Base-by-base conservation (phyloP, 2,329 filamentous ascomycete genomes). In the Fusarium praegraminearum region DNA sequence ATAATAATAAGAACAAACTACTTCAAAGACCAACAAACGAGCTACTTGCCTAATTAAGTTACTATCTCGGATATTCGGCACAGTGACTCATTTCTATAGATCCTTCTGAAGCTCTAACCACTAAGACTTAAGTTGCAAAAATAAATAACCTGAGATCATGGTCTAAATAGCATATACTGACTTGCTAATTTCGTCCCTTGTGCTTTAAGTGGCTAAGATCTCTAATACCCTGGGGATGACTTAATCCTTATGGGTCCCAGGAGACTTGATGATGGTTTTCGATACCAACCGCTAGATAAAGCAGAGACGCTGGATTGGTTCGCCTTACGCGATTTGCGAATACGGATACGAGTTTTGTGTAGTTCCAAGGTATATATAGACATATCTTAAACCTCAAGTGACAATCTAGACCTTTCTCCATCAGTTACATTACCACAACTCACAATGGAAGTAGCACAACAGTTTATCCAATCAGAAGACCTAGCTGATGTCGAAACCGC, bases 401-500 rank as follows among this genome's bases (percentile, higher is more conserved):
- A 5, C 8, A 38, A 12, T 2, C 5, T n/a, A 4, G 16, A 35
- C 1, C 24, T n/a, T 15, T 10, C 3, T 12, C 1, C 5, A 28
- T 22, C 28, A 30, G 9, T 33, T 15, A 3, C 8, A 16, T 20
- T 4, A 7, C 7, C 3, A 8, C 2, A 18, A 22, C 7, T 16
- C 20, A 40, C 18, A 2, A 65, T 65, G 62, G 38, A 51, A 6
- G 5, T 24, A 38, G 45, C 18, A 4, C 45, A 20, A 7, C 24
- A 47, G 1, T 65, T 65, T 24, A 52, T 58, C 4, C 6, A 9
- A 6, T 24, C 52, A 18, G 62, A 65, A 26, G 46, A 32, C 4
- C 5, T 65, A 2, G 13, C 12, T 2, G 30, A 43, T 12, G 12
- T 65, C 13, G 3, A 45, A 41, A 22, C 12, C 18, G 45, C 60